Conservation (phyloP, 2,329 filamentous ascomycete species). For the Colletotrichum euphorbiae region DNA sequence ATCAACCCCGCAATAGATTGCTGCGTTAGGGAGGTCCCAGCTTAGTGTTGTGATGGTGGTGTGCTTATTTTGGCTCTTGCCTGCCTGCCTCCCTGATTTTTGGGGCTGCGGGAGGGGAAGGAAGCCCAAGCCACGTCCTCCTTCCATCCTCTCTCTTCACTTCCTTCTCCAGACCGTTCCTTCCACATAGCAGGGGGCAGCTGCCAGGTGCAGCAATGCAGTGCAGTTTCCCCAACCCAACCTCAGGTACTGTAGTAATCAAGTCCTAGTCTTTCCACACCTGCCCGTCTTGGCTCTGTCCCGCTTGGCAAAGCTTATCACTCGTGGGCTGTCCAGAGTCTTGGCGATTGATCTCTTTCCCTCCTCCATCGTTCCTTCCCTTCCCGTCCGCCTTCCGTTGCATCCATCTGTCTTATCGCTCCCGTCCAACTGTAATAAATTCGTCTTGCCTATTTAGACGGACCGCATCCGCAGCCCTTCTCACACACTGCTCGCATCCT, state of each 20-base stretch:
- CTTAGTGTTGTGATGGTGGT: constrained; percentile 11
- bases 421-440: constrained; percentile 13
- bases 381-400: constrained; percentile 19
- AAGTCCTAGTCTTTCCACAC: constrained; percentile 40
- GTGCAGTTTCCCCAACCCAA: constrained; percentile 13
- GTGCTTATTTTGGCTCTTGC: neutral
- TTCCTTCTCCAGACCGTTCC: no score
- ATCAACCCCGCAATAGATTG: constrained; percentile 31
- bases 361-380: constrained; percentile 15
- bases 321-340: constrained; percentile 43
- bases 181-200: no score
- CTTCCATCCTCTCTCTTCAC: neutral
- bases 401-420: constrained; percentile 5
- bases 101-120: neutral
- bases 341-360: constrained; percentile 35
- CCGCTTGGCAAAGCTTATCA: constrained; percentile 53
- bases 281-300: constrained; percentile 42
- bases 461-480: constrained; percentile 9
- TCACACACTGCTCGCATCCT: neutral
- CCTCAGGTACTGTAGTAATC: no score
- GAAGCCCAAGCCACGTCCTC: constrained; percentile 4
- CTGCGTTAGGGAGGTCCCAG: neutral
- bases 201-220: no score
- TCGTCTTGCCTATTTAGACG: constrained; percentile 14
- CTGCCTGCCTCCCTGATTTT: neutral